Evolutionary conservation across 2,329 filamentous ascomycete species (phyloP), one percentile per base, ranked within the genome.

Genomic region (Aaosphaeria arxii): DNA sequence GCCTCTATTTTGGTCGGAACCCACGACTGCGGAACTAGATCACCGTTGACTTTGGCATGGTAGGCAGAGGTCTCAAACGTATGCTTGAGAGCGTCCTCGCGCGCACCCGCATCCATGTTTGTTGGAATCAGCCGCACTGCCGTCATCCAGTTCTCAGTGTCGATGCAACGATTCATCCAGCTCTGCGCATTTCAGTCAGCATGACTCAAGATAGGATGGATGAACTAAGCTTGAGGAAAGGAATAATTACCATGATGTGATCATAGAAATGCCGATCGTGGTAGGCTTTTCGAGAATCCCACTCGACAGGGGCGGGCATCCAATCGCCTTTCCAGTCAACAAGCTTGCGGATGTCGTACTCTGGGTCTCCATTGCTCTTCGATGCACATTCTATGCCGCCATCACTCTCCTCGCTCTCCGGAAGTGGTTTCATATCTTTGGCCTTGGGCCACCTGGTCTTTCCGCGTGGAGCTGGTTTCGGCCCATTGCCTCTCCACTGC

Each of bases 271-370:
- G 62, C n/a, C 56, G 66, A 49, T 61, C 48, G 1, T 46, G 47
- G 40, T 57, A 68, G 7, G 53, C 46, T 32, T 57, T 61, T n/a
- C 73, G 69, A 7, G 52, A 58, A 29, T 72, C 66, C 77, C 77
- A 80, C 28, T 77, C 69, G 13, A 74, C 62, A 2, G 75, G 75
- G 24, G 77, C 66, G 2, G 76, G 75, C 29, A 72, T 61, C 63
- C 71, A 73, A 6, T 72, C 63, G 9, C 76, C 75, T 44, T 74
- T 66, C 72, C 72, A 80, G 47, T 75, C 75, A 4, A 63, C 49
- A 2, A 75, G 56, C 47, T 70, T 64, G 47, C 63, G 63, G 42
- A 69, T 54, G 30, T 71, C 66, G 41, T 70, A 67, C 9, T 64
- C 40, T 0, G 61, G 62, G 38, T 70, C 65, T 5, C 63, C 64